Percentiles rank a stretch among this genome's conserved stretches.
These are phyloP conservation scores for Aspergillus egyptiacus DNA, from an alignment of 495 filamentous ascomycete species.

Conservation along the genomic window DNA sequence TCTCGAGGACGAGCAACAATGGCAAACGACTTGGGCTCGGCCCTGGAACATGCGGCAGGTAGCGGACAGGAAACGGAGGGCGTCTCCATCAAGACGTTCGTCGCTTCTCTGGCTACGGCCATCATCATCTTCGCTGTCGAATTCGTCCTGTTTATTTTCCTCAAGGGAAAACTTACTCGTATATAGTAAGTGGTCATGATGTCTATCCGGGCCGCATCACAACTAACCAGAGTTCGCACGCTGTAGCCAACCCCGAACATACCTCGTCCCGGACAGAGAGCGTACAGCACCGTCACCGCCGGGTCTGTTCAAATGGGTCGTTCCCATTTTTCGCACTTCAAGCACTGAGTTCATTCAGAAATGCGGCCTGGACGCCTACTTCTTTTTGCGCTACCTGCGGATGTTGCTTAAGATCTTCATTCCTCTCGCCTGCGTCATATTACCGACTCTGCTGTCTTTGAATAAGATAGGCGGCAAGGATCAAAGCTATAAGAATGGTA, in stretches of 20 bases:
- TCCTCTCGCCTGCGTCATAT: constrained; percentile 67
- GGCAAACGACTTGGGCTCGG: constrained; percentile 29
- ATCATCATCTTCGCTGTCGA: constrained; percentile 73
- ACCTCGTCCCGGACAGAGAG: constrained; percentile 83
- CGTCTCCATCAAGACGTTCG: constrained; percentile 51
- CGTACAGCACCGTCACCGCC: constrained; percentile 65
- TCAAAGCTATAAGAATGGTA: constrained; percentile 41
- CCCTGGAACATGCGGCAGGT: constrained; percentile 35
- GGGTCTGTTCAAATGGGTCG: constrained; percentile 64
- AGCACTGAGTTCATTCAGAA: constrained; percentile 90
- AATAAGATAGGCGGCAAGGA: constrained; percentile 73
- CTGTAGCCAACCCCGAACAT: constrained; percentile 75
- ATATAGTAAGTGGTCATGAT: constrained; percentile 62
- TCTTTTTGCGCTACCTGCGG: constrained; percentile 92
- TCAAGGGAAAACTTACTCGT: constrained; percentile 70
- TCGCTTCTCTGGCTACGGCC: constrained; percentile 69
- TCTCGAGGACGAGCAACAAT: constrained; percentile 13
- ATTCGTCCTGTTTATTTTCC: constrained; percentile 65
- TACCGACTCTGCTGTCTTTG: constrained; percentile 81
- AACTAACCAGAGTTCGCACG: constrained; percentile 2
- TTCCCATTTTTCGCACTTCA: constrained; percentile 65
- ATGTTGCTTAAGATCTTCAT: constrained; percentile 91
- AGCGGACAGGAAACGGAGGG: constrained; percentile 43
- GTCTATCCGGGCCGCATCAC: background rate
- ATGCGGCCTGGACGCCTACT: constrained; percentile 94